Conservation (phyloP, 352 stramenopile genomes). For the Saprolegnia parasitica region DNA sequence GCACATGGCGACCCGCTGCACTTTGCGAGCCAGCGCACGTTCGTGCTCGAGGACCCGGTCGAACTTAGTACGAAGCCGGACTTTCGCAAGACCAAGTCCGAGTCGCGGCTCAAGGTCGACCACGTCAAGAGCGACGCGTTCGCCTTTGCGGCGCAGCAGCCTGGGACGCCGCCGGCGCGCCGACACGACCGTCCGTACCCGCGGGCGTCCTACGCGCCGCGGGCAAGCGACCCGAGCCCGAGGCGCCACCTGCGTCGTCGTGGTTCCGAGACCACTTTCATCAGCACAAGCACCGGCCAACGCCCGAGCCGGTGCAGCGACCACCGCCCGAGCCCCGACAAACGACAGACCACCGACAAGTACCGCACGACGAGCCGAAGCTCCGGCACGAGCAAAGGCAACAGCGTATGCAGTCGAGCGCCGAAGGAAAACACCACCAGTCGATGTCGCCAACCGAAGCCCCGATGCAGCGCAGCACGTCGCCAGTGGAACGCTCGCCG, state of each 20-base stretch:
- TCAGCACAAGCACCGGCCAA: neutral
- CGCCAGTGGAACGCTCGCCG: neutral
- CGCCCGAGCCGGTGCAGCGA: neutral
- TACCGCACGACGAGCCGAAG: no score
- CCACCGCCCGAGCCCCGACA: neutral
- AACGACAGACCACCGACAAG: neutral
- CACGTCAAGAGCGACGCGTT: constrained; percentile 16
- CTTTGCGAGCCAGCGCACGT: neutral
- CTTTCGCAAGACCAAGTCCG: constrained; percentile 15
- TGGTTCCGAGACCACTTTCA: neutral
- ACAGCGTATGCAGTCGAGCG: neutral
- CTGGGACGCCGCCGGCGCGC: neutral
- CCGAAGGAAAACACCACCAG: neutral
- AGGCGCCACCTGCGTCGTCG: neutral
- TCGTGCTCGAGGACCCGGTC: neutral
- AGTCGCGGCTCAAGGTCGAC: constrained; percentile 12
- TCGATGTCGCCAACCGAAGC: no score
- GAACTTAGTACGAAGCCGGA: neutral
- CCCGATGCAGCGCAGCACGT: no score
- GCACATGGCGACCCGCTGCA: neutral
- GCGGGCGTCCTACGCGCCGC: neutral
- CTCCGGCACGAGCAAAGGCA: neutral
- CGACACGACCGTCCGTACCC: neutral
- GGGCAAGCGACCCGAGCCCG: neutral
- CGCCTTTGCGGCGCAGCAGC: neutral